Evolutionary conservation across 441 rosid genomes (phyloP).

Genomic region (Erysimum cheiri): DNA sequence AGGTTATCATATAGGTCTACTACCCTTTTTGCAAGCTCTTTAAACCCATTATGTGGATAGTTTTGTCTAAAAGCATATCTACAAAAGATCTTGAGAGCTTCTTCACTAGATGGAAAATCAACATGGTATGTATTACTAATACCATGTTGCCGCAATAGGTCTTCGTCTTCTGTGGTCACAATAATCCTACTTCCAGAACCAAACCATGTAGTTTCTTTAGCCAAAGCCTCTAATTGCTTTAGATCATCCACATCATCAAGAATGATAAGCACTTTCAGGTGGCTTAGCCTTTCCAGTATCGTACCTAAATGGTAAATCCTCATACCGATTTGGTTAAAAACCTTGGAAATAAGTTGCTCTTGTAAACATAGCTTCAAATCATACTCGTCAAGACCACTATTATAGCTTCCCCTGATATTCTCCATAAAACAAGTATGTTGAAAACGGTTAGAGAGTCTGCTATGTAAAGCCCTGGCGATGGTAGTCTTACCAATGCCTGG

Average conservation of each 20-base stretch:
- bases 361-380: neutral
- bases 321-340: neutral
- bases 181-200: conserved; percentile 11
- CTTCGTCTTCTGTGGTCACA: neutral
- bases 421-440: conserved; percentile 18
- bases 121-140: neutral
- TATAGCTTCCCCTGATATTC: neutral
- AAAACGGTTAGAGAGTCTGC: neutral
- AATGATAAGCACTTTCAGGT: conserved; percentile 30
- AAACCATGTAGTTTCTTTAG: neutral
- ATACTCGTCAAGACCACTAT: neutral
- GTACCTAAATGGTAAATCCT: neutral
- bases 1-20: neutral
- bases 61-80: neutral
- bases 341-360: conserved; percentile 19
- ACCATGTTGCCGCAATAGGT: conserved; percentile 9
- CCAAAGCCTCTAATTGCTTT: neutral
- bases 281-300: conserved; percentile 19
- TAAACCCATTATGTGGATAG: neutral
- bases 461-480: conserved; percentile 1
- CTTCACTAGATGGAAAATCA: neutral
- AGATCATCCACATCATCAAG: conserved; percentile 19
- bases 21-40: neutral
- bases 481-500: conserved; percentile 30
- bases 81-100: neutral